Evolutionary conservation across 352 stramenopile genomes (phyloP), one percentile per base, ranked within the genome.

Genomic region (Peronospora tabacina): DNA sequence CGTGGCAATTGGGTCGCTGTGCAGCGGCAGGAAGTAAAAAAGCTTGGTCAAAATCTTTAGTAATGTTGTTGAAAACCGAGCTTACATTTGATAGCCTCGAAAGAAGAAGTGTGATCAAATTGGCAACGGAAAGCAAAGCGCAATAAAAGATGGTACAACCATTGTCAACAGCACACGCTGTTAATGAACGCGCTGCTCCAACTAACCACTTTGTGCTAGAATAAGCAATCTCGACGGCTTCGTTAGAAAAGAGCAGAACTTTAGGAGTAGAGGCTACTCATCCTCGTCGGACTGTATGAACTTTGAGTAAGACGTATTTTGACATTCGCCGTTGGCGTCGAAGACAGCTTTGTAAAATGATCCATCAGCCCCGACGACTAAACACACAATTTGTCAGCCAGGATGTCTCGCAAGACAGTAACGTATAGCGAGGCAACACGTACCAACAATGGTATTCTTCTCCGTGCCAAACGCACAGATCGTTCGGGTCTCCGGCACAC

Each of bases 381-480:
- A 41, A 3, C 20, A 34, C 41, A 63, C n/a, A 53, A 15, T 9
- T 15, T 36, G 46, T 44, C 12, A 48, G 20, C 15, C 16, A 33
- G 3, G 15, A 22, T 17, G 9, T 36, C 11, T 37, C 8, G 7
- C 9, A 45, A 26, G 26, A 37, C 16, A 13, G 11, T 9, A 2
- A 38, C 34, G 1, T 29, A 36, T 6, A 8, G n/a, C 34, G 9
- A 39, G 13, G 17, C 42, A 9, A 17, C 28, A 63, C 77, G 16
- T 73, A 93, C 82, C 82, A 50, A 93, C 74, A 50, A 93, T 95
- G n/a, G 90, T 97, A 52, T 95, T 94, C 63, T 94, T 91, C 63
- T 97, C 90, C 2, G 69, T 71, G 19, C 87, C 88, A 64, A 97
- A 97, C 2, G 90, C 87, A 60, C 88, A 97, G 41, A 97, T 93